These are phyloP conservation scores for Wickerhamiella hasegawae DNA, from an alignment of 805 yeast genomes.

Conservation along the genomic window DNA sequence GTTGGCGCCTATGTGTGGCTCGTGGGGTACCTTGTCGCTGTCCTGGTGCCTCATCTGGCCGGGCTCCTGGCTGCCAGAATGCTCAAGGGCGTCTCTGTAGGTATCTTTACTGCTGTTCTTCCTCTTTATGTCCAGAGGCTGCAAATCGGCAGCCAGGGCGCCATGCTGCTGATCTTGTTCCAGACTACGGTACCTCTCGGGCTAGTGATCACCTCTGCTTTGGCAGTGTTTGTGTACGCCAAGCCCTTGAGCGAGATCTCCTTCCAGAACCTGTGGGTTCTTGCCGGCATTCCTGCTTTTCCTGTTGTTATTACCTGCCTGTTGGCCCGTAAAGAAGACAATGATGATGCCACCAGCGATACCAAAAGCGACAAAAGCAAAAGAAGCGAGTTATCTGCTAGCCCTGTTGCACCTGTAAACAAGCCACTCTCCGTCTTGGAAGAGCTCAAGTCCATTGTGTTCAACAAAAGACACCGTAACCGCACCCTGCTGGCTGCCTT, in stretches of 20 bases:
- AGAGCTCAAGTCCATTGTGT: background rate
- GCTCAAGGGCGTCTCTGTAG: constrained; percentile 13
- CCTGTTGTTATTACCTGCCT: too few species aligned
- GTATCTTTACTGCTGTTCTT: constrained; percentile 10
- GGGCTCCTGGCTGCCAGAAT: constrained; percentile 11
- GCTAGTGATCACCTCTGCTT: constrained; percentile 10
- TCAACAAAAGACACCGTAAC: background rate
- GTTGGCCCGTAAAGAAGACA: background rate
- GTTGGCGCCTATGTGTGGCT: constrained; percentile 10
- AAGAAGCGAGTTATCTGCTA: too few species aligned
- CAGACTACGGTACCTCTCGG: constrained; percentile 16
- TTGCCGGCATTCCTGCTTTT: constrained; percentile 12
- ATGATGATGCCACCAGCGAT: background rate
- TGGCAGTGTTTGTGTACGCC: constrained; percentile 5
- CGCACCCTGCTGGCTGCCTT: constrained; percentile 9
- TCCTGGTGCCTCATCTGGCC: constrained; percentile 5
- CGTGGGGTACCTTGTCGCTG: constrained; percentile 10
- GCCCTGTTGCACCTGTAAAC: too few species aligned
- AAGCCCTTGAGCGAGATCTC: too few species aligned
- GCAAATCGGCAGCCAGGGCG: too few species aligned
- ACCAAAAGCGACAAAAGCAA: background rate
- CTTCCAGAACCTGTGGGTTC: constrained; percentile 7
- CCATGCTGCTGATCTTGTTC: constrained; percentile 10
- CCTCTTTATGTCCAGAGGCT: constrained; percentile 13
- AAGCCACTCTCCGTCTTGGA: background rate